Conservation (phyloP, 1,284 basidiomycete species). For the Tylopilus sp. region DNA sequence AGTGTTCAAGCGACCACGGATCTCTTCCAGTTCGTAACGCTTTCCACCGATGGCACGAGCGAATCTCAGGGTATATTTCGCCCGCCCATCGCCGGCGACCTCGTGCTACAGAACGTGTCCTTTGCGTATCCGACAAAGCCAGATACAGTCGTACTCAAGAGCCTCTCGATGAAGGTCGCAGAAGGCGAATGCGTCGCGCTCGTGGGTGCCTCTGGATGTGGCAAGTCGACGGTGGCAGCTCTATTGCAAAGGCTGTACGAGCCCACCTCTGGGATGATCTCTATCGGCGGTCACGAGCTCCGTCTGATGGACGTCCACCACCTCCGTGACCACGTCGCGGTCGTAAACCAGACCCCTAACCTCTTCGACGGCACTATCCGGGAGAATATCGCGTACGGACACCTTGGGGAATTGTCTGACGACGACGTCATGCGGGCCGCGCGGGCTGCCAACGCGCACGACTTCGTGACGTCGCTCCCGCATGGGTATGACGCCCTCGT, state of each 20-base stretch:
- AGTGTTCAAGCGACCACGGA: constrained; percentile 76
- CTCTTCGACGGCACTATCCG: constrained; percentile 82
- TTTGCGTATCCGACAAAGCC: constrained; percentile 85
- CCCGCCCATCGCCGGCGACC: constrained; percentile 64
- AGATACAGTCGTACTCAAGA: constrained; percentile 63
- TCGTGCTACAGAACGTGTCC: constrained; percentile 65
- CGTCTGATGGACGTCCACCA: constrained; percentile 58
- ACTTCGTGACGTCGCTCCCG: constrained; percentile 79
- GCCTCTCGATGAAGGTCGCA: constrained; percentile 59
- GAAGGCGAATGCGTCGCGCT: constrained; percentile 82
- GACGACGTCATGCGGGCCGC: constrained; percentile 68
- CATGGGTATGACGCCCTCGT: constrained; percentile 81
- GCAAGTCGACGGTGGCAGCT: constrained; percentile 82
- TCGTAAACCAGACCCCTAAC: constrained; percentile 82
- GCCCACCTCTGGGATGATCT: constrained; percentile 61
- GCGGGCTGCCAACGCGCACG: constrained; percentile 73
- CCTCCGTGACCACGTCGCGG: constrained; percentile 77
- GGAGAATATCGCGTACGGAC: constrained; percentile 85
- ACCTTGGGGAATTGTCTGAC: constrained; percentile 32
- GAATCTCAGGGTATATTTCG: constrained; percentile 65
- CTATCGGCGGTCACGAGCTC: constrained; percentile 52
- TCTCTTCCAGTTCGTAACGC: constrained; percentile 62
- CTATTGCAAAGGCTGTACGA: constrained; percentile 86
- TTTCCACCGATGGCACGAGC: constrained; percentile 52
- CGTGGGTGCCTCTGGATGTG: constrained; percentile 83